Conservation (phyloP, 345 rosid species). For the Erucastrum elatum region DNA sequence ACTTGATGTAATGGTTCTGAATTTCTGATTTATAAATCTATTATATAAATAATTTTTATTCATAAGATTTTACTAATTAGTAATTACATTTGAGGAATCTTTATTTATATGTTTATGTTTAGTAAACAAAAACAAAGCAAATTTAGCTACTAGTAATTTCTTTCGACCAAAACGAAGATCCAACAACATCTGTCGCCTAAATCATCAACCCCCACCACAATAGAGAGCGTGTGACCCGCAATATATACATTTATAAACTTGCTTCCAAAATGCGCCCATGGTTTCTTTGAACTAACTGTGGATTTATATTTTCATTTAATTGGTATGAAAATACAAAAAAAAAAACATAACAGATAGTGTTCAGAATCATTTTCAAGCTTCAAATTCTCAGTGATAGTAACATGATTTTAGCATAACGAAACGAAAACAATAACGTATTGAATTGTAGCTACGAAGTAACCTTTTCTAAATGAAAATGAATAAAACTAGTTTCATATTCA, state of each 20-base stretch:
- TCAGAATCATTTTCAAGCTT: not conserved
- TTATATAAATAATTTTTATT: not conserved
- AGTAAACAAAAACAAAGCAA: not conserved
- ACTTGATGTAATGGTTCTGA: not conserved
- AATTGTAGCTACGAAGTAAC: not conserved
- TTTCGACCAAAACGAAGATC: not conserved
- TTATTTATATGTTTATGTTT: not conserved
- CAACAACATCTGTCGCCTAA: not conserved
- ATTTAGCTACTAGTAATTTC: not conserved
- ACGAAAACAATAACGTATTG: not conserved
- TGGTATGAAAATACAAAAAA: not conserved
- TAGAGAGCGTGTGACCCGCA: not conserved
- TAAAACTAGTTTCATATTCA: not conserved
- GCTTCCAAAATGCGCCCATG: slow-evolving; percentile 11
- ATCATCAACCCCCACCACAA: not conserved
- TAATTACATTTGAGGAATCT: not conserved
- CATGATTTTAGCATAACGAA: not conserved
- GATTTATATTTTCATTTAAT: not conserved
- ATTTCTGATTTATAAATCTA: not conserved
- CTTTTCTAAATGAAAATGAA: not conserved
- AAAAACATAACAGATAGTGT: not conserved
- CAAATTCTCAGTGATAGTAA: not conserved
- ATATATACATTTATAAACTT: not conserved
- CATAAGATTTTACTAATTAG: not conserved
- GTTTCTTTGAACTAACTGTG: not conserved